These are phyloP conservation scores for Chrysanthemum makinoi DNA, from an alignment of 129 eudicot genomes.

Conservation along the genomic window DNA sequence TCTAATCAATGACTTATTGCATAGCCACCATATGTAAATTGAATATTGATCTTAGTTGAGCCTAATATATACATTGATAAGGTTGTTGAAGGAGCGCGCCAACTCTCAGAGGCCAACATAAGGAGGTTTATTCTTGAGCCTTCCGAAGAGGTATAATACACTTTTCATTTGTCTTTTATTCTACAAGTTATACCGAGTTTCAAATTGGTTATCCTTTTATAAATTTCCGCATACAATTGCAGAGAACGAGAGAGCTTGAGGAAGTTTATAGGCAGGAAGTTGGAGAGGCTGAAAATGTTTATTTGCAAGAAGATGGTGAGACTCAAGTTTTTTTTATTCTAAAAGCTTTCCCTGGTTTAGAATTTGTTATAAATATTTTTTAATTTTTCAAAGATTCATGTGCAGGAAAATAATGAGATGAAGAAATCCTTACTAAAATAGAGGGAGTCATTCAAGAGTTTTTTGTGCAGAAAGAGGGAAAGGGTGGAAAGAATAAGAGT, in stretches of 20 bases:
- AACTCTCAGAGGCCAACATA: not conserved
- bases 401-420: not conserved
- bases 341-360: too few relatives aligned
- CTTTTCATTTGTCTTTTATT: not conserved
- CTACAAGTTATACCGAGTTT: not conserved
- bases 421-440: too few relatives aligned
- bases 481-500: not conserved
- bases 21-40: not conserved
- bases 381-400: not conserved
- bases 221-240: not conserved
- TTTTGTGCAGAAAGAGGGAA: not conserved
- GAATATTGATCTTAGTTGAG: not conserved
- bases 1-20: not conserved
- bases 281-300: not conserved
- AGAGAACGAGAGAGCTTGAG: not conserved
- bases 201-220: not conserved
- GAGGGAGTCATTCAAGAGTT: not conserved
- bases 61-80: not conserved
- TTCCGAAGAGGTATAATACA: not conserved
- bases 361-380: too few relatives aligned
- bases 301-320: too few relatives aligned
- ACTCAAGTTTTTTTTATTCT: too few relatives aligned
- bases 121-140: too few relatives aligned
- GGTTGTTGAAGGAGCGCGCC: not conserved
- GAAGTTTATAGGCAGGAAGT: not conserved